Evolutionary conservation across 176 grass and related monocot genomes (phyloP), one percentile per base, ranked within the genome.

Genomic region (Puccinellia tenuiflora): DNA sequence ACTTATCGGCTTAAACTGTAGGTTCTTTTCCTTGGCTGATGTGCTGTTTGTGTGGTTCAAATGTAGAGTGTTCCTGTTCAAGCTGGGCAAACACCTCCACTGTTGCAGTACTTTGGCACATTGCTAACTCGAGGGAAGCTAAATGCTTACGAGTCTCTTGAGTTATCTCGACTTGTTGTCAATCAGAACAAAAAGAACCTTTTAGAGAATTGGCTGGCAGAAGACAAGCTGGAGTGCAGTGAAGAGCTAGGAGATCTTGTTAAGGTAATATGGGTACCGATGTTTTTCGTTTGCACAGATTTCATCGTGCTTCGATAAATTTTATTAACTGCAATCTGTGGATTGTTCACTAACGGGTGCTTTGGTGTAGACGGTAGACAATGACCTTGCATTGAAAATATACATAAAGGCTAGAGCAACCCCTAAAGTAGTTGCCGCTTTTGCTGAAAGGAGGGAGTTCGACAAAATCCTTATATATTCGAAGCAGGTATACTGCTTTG

Each of bases 121-220:
- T 80, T 95, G 64, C 80, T 98, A 61, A 95, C 95, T 68, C 86
- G 85, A 91, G 95, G 95, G 85, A 95, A 98, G 82, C 95, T 98
- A 79, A 98, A 95, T 84, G 90, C 90, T 68, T 98, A 86, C 14
- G 95, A 98, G 56, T 98, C 92, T 59, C 88, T 95, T 67, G 90
- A 91, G 75, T 77, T 98, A 68, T 98, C 92, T 86, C 93, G 93
- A 57, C 92, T 98, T 72, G 92, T 98, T 70, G 95, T 95, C 28
- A 98, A 98, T 87, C 92, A 98, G 88, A 98, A 95, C 85, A 94
- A 98, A 92, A 94, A 95, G 82, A 98, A 98, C 47, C 92, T 98
- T 39, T 75, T 99, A 33, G 92, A 98, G 55, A 98, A 94, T 43
- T 98, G 92, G 95, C 79, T 98, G 70, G 92, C 95, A 1, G 92